Evolutionary conservation across 768 basidiomycete genomes (phyloP).

Genomic region (Tulasnella sp.): DNA sequence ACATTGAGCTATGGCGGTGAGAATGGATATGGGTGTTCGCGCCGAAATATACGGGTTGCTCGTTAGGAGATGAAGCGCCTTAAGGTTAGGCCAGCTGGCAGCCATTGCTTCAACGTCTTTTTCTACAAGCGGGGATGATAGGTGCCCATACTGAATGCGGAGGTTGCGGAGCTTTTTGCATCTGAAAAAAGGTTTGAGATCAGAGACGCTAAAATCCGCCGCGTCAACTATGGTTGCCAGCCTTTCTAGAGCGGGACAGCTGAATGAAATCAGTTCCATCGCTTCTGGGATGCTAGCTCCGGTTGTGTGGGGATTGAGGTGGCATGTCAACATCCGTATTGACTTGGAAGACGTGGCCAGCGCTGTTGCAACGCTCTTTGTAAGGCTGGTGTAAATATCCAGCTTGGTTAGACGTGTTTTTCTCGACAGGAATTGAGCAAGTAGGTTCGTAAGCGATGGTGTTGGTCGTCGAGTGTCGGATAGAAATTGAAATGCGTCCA

Average conservation of each 20-base stretch:
- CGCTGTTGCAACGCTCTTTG: not conserved
- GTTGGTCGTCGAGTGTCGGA: not conserved
- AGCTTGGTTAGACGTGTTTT: not conserved
- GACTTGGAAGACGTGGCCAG: not conserved
- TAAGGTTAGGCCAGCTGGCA: not conserved
- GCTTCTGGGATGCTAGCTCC: not conserved
- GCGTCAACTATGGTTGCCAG: not conserved
- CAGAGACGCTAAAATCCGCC: not conserved
- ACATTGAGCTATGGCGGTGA: not conserved
- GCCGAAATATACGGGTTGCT: not conserved
- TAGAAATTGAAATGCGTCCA: not conserved
- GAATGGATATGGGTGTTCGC: not conserved
- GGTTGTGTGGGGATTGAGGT: not conserved
- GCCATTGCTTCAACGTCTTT: not conserved
- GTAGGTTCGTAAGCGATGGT: not conserved
- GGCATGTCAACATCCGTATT: not conserved
- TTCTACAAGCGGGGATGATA: not conserved
- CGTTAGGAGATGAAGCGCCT: not conserved
- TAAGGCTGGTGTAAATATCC: not conserved
- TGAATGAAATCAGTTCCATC: not conserved
- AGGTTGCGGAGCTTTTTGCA: not conserved
- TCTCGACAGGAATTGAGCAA: not conserved
- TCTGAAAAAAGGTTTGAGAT: not conserved
- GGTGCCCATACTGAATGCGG: not conserved
- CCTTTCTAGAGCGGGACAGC: not conserved